Evolutionary conservation across 768 basidiomycete genomes (phyloP).

Genomic region (Collybiopsis confluens): DNA sequence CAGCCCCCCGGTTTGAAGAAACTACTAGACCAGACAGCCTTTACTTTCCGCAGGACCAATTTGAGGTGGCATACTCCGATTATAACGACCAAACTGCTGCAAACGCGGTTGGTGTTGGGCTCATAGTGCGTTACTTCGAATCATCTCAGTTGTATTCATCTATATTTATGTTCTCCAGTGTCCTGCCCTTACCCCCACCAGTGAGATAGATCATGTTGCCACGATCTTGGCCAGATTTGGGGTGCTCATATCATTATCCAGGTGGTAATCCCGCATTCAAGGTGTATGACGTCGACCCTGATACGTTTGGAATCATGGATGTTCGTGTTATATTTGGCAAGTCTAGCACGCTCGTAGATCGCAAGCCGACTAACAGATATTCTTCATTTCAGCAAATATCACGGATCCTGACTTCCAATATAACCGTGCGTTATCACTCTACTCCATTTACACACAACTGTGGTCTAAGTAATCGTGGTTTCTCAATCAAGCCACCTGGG

Average conservation of each 20-base stretch:
- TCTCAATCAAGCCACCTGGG: constrained; percentile 25
- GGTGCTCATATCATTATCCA: not conserved
- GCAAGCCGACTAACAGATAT: not conserved
- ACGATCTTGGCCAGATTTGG: not conserved
- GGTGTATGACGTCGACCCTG: constrained; percentile 38
- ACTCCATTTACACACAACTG: not conserved
- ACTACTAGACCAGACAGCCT: no score
- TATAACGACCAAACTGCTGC: constrained; percentile 25
- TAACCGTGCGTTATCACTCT: constrained; percentile 11
- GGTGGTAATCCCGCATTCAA: constrained; percentile 36
- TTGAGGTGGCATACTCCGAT: constrained; percentile 36
- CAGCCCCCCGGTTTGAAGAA: no score
- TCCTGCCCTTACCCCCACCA: constrained; percentile 36
- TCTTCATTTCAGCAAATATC: constrained; percentile 17
- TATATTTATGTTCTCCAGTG: constrained; percentile 2
- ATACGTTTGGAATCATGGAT: constrained; percentile 38
- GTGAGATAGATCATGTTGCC: constrained; percentile 20
- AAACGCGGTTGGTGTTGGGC: constrained; percentile 26
- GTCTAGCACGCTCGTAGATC: constrained; percentile 9
- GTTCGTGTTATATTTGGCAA: constrained; percentile 25
- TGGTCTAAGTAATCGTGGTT: no score
- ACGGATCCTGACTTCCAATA: constrained; percentile 23
- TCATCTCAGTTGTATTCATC: not conserved
- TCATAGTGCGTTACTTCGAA: constrained; percentile 17
- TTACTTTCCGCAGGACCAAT: constrained; percentile 25